Conservation (phyloP, 306 rosid species). For the Malus sieversii region DNA sequence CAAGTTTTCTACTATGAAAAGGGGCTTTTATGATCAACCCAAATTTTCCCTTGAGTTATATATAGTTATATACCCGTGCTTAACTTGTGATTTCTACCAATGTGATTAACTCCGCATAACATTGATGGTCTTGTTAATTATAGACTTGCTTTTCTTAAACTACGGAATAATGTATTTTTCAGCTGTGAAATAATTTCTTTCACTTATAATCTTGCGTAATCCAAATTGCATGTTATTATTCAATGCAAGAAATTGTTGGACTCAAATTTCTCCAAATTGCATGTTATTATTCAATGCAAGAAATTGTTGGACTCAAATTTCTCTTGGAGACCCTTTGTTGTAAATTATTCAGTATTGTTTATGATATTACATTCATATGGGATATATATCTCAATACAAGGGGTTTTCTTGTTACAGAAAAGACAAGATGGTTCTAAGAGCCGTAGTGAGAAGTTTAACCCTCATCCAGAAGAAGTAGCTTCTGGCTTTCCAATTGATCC, state of each 20-base stretch:
- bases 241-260: too few relatives aligned
- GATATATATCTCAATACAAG: not conserved
- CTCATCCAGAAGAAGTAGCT: constrained; percentile 91
- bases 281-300: too few relatives aligned
- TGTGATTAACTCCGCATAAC: not conserved
- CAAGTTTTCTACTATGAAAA: not conserved
- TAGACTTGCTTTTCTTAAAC: not conserved
- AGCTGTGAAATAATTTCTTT: not conserved
- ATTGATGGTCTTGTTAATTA: not conserved
- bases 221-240: not conserved
- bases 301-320: not conserved
- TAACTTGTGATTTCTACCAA: not conserved
- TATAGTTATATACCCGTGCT: not conserved
- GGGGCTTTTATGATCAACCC: not conserved
- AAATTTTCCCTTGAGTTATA: not conserved
- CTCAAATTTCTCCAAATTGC: not conserved
- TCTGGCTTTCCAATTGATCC: constrained; percentile 99
- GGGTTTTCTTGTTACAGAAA: constrained; percentile 47
- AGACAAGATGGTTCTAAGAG: constrained; percentile 79
- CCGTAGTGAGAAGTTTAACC: constrained; percentile 94
- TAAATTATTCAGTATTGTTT: not conserved
- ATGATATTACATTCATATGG: not conserved
- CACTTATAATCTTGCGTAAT: not conserved
- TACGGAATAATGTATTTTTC: not conserved
- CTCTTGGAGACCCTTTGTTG: not conserved